Conservation (phyloP, 2,329 filamentous ascomycete genomes). For the Trichoderma sp. region DNA sequence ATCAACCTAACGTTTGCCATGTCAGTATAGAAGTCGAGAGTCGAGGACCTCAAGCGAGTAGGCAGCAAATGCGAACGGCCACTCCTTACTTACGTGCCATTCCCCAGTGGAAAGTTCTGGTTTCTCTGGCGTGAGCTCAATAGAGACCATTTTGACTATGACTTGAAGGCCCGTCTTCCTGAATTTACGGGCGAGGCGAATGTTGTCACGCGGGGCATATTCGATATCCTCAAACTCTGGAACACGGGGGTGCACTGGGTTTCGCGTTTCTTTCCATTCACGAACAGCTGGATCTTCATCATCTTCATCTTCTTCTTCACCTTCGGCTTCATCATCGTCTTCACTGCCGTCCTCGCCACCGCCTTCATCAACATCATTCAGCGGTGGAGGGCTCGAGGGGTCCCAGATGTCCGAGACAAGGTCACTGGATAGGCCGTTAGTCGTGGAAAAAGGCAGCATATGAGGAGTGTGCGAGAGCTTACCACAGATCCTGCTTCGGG, state of each 20-base stretch:
- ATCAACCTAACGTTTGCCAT: conserved; percentile 23
- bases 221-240: neutral
- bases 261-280: neutral
- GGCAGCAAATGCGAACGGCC: conserved; percentile 29
- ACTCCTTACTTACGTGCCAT: conserved; percentile 45
- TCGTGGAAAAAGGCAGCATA: neutral
- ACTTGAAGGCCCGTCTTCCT: conserved; percentile 53
- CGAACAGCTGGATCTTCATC: neutral
- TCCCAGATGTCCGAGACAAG: neutral
- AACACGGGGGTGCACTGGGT: neutral
- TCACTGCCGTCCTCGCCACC: neutral
- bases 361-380: neutral
- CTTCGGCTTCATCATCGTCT: neutral
- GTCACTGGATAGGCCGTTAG: neutral
- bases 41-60: neutral
- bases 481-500: neutral
- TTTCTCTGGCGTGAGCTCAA: conserved; percentile 55
- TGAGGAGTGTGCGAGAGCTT: too few relatives aligned
- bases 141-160: conserved; percentile 60
- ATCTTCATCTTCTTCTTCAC: neutral
- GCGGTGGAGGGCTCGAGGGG: neutral
- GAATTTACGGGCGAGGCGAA: conserved; percentile 26
- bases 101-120: conserved; percentile 48
- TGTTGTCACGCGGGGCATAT: neutral
- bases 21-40: neutral